A percentile compares a stretch with the other conserved stretches of the same genome.
Conservation (phyloP, 2,329 filamentous ascomycete species). For the Trichophyton schoenleinii region DNA sequence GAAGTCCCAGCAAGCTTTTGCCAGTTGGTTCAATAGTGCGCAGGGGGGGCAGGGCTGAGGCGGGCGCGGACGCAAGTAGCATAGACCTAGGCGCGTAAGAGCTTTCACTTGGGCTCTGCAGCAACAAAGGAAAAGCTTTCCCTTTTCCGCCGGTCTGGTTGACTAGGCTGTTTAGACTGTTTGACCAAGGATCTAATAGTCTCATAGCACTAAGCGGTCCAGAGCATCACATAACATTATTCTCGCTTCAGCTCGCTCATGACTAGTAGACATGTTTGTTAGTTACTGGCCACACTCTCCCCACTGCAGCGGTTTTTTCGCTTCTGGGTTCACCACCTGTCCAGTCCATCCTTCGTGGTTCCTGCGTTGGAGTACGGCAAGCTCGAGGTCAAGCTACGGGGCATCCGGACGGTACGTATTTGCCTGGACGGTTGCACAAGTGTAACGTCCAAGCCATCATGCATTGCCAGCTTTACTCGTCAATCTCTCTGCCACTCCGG, state of each 20-base stretch:
- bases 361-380: conserved; percentile 1
- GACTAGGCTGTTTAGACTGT: neutral
- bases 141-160: neutral
- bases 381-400: neutral
- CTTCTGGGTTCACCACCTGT: too few relatives aligned
- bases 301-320: neutral
- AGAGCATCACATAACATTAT: neutral
- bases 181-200: neutral
- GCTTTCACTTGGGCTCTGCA: neutral
- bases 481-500: neutral
- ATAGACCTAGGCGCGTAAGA: neutral
- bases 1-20: neutral
- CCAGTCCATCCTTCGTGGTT: neutral
- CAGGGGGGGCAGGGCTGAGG: neutral
- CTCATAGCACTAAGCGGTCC: neutral
- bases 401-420: neutral
- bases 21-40: neutral
- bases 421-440: neutral
- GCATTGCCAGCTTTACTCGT: neutral
- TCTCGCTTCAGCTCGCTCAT: neutral
- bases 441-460: neutral
- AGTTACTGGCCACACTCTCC: neutral
- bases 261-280: neutral
- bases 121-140: neutral
- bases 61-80: too few relatives aligned